Evolutionary conservation across 805 yeast species (phyloP).

Genomic region (Starmerella vitae): DNA sequence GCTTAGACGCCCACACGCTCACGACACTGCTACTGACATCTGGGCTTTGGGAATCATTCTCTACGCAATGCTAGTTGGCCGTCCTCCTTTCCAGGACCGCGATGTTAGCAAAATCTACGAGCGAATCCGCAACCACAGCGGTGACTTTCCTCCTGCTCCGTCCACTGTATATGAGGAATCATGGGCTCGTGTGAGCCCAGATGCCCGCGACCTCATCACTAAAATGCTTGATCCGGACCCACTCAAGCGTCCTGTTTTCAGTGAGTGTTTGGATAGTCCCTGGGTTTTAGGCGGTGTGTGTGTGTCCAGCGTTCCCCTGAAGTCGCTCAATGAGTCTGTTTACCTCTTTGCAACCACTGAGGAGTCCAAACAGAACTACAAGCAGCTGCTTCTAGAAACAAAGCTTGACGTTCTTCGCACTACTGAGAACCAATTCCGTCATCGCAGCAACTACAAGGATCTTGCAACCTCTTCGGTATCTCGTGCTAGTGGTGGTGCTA

Average conservation of each 20-base stretch:
- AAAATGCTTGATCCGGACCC: slow-evolving; percentile 67
- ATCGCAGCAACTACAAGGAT: background rate
- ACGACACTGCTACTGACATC: slow-evolving; percentile 85
- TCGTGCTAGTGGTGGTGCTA: background rate
- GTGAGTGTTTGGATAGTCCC: slow-evolving; percentile 63
- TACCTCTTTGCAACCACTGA: slow-evolving; percentile 40
- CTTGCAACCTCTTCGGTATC: background rate
- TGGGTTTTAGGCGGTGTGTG: slow-evolving; percentile 75
- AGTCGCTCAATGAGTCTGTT: slow-evolving; percentile 52
- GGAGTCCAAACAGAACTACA: slow-evolving; percentile 56
- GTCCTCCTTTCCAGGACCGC: slow-evolving; percentile 95
- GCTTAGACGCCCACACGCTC: slow-evolving; percentile 54
- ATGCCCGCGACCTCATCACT: slow-evolving; percentile 58
- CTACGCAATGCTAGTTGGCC: slow-evolving; percentile 81
- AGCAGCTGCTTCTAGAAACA: slow-evolving; percentile 46
- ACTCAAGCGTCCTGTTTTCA: slow-evolving; percentile 60
- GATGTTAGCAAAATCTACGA: slow-evolving; percentile 88
- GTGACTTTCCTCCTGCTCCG: slow-evolving; percentile 51
- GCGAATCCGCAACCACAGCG: slow-evolving; percentile 73
- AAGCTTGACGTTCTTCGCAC: slow-evolving; percentile 33
- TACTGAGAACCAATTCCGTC: background rate
- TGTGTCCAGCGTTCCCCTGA: slow-evolving; percentile 55
- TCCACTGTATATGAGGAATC: slow-evolving; percentile 35
- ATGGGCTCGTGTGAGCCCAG: slow-evolving; percentile 23
- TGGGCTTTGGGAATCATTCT: slow-evolving; percentile 98